phyloP scores from a whole-genome alignment of 2,329 filamentous ascomycete species.

The Neurospora crassa region DNA sequence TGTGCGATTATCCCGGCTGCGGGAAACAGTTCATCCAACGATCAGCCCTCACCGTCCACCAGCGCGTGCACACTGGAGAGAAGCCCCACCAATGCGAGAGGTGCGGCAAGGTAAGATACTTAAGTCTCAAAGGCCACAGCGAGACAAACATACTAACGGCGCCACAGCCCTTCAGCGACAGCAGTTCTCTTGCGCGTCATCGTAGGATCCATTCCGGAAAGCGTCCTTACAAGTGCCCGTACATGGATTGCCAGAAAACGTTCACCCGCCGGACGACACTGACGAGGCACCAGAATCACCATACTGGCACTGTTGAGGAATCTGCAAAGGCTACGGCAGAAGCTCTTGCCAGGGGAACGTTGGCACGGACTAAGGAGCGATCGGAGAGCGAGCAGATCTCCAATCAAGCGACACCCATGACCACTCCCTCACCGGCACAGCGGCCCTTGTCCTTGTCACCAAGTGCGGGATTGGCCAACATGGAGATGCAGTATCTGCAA shows the following conservation, averaged over 20 bases:
- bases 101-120: slow-evolving; percentile 75
- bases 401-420: slow-evolving; percentile 61
- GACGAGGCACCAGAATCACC: slow-evolving; percentile 91
- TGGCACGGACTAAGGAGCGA: slow-evolving; percentile 32
- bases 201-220: slow-evolving; percentile 92
- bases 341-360: slow-evolving; percentile 53
- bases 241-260: slow-evolving; percentile 95
- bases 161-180: slow-evolving; percentile 83
- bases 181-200: slow-evolving; percentile 86
- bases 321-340: slow-evolving; percentile 82
- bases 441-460: slow-evolving; percentile 73
- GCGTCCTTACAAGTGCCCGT: slow-evolving; percentile 94
- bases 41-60: slow-evolving; percentile 89
- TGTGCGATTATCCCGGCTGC: slow-evolving; percentile 81
- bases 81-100: slow-evolving; percentile 97
- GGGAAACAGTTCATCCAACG: slow-evolving; percentile 97
- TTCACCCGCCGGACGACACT: slow-evolving; percentile 93
- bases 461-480: slow-evolving; percentile 59
- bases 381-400: slow-evolving; percentile 66
- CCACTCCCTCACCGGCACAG: slow-evolving; percentile 77
- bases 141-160: slow-evolving; percentile 7
- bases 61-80: slow-evolving; percentile 92
- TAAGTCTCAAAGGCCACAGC: background rate
- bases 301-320: slow-evolving; percentile 91
- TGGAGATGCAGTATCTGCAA: slow-evolving; percentile 67